A percentile compares a stretch with the other conserved stretches of the same genome.
phyloP scores from a whole-genome alignment of 2,329 filamentous ascomycete species.

The Ophiostoma perfectum region DNA sequence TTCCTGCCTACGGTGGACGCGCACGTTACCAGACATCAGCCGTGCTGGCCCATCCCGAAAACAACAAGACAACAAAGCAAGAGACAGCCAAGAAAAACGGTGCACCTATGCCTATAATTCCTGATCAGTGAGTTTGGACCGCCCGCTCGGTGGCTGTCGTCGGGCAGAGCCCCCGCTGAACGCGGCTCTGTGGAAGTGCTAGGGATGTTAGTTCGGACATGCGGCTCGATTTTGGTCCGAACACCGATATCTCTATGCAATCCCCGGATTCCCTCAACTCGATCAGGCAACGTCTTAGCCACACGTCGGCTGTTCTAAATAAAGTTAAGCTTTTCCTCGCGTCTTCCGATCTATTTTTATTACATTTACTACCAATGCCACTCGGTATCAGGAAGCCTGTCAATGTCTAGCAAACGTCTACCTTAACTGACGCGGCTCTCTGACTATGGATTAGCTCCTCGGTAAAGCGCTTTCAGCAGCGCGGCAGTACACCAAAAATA shows the following conservation, averaged over 20 bases:
- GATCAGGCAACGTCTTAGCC: background rate
- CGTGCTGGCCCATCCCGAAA: background rate
- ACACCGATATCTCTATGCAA: slow-evolving; percentile 21
- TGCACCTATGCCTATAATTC: background rate
- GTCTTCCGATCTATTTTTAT: background rate
- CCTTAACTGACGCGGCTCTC: background rate
- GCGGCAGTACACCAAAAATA: background rate
- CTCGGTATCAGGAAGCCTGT: background rate
- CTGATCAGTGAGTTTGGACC: slow-evolving; percentile 10
- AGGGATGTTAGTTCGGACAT: slow-evolving; percentile 24
- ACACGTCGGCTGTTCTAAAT: slow-evolving; percentile 9
- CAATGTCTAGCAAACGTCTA: background rate
- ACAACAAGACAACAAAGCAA: background rate
- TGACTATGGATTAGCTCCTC: background rate
- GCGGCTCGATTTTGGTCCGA: slow-evolving; percentile 28
- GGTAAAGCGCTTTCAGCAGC: background rate
- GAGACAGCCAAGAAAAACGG: background rate
- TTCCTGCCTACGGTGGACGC: slow-evolving; percentile 2
- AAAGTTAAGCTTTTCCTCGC: background rate
- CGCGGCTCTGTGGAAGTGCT: background rate
- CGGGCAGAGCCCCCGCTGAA: background rate
- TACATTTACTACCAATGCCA: background rate
- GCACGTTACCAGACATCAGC: background rate
- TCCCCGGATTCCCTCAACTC: background rate
- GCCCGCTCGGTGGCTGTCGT: slow-evolving; percentile 9